Percentiles rank a stretch among this genome's conserved stretches.
Conservation (phyloP, 164 flowering plant genomes). For the Tetracentron sinense region DNA sequence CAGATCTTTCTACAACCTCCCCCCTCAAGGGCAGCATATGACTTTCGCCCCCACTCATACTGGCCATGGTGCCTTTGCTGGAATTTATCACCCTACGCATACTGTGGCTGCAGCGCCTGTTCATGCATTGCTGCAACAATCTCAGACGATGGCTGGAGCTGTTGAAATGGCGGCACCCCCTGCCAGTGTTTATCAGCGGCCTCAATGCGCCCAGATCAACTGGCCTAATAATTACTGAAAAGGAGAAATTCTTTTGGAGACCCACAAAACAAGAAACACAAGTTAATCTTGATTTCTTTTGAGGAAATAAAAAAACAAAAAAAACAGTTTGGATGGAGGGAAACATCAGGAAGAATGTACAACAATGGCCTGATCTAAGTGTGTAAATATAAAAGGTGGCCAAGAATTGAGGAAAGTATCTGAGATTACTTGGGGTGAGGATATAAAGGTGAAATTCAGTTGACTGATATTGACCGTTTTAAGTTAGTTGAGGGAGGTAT, state of each 20-base stretch:
- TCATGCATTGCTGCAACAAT: conserved; percentile 74
- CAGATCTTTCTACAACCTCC: conserved; percentile 72
- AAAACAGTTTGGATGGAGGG: not conserved
- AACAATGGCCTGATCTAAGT: conserved; percentile 21
- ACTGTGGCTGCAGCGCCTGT: conserved; percentile 55
- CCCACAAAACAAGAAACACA: conserved; percentile 4
- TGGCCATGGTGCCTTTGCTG: conserved; percentile 64
- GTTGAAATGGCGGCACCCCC: conserved; percentile 77
- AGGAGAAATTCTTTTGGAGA: conserved; percentile 4
- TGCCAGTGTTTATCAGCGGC: conserved; percentile 67
- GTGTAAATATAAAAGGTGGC: conserved; percentile 33
- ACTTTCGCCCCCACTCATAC: conserved; percentile 65
- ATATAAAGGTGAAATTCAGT: conserved; percentile 25
- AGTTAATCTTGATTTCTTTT: conserved; percentile 8
- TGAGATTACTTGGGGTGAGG: conserved; percentile 21
- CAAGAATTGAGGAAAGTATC: conserved; percentile 19
- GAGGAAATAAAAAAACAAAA: not conserved
- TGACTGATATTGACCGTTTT: conserved; percentile 35
- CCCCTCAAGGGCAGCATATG: conserved; percentile 82
- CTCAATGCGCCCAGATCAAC: conserved; percentile 76
- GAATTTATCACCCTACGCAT: conserved; percentile 72
- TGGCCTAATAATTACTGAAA: conserved; percentile 78
- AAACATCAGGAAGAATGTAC: conserved; percentile 8
- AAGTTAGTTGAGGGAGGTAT: conserved; percentile 29
- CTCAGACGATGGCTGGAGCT: conserved; percentile 71